Evolutionary conservation across 768 basidiomycete species (phyloP).

Genomic region (Mycena venus): DNA sequence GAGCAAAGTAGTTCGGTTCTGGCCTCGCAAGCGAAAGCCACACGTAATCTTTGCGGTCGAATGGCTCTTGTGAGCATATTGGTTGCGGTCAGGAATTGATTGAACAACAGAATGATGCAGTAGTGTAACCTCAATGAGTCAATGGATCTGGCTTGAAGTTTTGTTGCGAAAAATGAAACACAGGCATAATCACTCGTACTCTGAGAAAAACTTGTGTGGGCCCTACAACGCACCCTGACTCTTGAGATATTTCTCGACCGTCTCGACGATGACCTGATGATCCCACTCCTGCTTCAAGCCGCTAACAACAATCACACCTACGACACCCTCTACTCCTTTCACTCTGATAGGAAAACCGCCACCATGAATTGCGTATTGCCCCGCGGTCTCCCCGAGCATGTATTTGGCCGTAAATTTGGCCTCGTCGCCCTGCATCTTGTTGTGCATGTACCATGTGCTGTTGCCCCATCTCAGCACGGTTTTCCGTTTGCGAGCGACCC

Average conservation of each 20-base stretch:
- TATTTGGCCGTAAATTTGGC: conserved; percentile 33
- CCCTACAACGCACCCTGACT: conserved; percentile 3
- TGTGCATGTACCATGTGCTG: conserved; percentile 42
- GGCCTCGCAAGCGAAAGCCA: no score
- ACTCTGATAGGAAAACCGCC: conserved; percentile 51
- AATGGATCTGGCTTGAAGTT: no score
- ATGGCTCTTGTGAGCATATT: no score
- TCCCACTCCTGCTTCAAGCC: conserved; percentile 47
- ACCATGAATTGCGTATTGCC: conserved; percentile 45
- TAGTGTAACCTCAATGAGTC: no score
- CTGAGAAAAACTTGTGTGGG: not conserved
- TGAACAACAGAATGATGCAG: no score
- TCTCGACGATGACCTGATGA: conserved; percentile 46
- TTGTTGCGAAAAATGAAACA: no score
- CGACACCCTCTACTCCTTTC: conserved; percentile 46
- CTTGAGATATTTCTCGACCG: conserved; percentile 42
- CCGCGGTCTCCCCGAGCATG: conserved; percentile 41
- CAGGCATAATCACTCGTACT: not conserved
- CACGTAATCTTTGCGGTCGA: no score
- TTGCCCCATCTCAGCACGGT: conserved; percentile 47
- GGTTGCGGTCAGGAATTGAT: no score
- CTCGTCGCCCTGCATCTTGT: conserved; percentile 24
- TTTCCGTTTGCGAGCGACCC: conserved; percentile 50
- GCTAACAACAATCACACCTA: conserved; percentile 51
- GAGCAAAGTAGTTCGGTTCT: no score